Conservation (phyloP, 176 grass and related monocot genomes). For the Dactylis glomerata region DNA sequence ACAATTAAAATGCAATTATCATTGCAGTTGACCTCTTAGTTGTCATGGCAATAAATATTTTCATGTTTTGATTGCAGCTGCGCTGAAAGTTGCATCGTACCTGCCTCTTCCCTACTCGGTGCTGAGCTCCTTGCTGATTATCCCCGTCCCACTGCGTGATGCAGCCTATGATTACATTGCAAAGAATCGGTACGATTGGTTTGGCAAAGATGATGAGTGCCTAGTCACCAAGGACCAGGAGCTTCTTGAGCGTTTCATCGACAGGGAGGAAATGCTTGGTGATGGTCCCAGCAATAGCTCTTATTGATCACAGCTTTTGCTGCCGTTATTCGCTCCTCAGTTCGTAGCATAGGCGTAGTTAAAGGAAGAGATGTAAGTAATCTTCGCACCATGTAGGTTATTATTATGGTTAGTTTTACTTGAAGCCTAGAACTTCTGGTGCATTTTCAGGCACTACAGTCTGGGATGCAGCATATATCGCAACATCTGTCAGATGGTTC, state of each 20-base stretch:
- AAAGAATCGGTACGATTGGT: conserved; percentile 80
- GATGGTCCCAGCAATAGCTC: conserved; percentile 30
- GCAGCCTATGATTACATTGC: conserved; percentile 81
- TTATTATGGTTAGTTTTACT: background rate
- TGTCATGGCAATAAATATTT: background rate
- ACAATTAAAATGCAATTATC: background rate
- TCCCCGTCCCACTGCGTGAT: conserved; percentile 60
- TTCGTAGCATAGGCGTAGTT: background rate
- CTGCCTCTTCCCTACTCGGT: conserved; percentile 84
- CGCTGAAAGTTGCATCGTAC: conserved; percentile 74
- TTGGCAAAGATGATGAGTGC: conserved; percentile 78
- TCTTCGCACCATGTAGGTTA: background rate
- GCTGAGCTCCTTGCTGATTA: conserved; percentile 61
- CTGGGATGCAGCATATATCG: background rate
- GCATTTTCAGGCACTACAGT: background rate
- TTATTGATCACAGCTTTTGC: conserved; percentile 35
- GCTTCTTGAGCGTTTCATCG: conserved; percentile 87
- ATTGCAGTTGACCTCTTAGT: background rate
- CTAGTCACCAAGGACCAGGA: conserved; percentile 67
- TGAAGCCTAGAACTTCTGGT: background rate
- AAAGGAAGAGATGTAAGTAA: conserved; percentile 36
- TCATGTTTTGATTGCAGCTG: conserved; percentile 48
- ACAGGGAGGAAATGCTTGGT: conserved; percentile 77
- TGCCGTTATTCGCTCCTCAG: background rate
- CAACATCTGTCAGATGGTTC: background rate